Conservation (phyloP, 2,329 filamentous ascomycete genomes). For the Passalora sequoiae region DNA sequence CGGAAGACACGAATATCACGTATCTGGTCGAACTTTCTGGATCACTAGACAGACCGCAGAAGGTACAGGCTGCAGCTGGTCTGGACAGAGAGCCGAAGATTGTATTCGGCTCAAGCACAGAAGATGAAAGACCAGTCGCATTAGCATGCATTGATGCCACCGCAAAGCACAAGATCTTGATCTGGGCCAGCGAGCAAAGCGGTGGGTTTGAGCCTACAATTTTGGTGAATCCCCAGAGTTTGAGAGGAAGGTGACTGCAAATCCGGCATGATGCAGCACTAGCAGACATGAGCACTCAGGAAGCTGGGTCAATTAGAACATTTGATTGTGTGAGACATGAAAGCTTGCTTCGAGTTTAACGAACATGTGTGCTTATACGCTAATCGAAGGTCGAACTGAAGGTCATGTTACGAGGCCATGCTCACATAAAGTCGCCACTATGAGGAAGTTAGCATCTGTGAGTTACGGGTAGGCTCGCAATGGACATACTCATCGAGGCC, state of each 20-base stretch:
- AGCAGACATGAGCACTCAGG: neutral
- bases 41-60: slow-evolving; percentile 24
- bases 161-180: slow-evolving; percentile 23
- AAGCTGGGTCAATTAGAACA: neutral
- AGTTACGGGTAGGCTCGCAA: no score
- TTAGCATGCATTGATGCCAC: slow-evolving; percentile 30
- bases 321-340: no score
- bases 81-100: slow-evolving; percentile 25
- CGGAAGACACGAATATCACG: slow-evolving; percentile 17
- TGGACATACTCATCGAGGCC: slow-evolving; percentile 74
- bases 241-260: slow-evolving; percentile 14
- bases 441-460: slow-evolving; percentile 2
- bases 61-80: slow-evolving; percentile 25
- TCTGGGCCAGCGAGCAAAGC: slow-evolving; percentile 20
- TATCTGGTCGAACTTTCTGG: slow-evolving; percentile 32
- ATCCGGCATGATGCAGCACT: neutral
- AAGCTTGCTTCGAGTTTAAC: slow-evolving; percentile 2
- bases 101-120: slow-evolving; percentile 24
- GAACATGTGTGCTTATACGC: slow-evolving; percentile 1
- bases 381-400: neutral
- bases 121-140: slow-evolving; percentile 23
- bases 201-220: slow-evolving; percentile 26
- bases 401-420: no score
- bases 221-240: slow-evolving; percentile 23
- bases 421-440: slow-evolving; percentile 19